These are phyloP conservation scores for Pulicaria dysenterica DNA, from an alignment of 129 eudicot species.

Conservation along the genomic window DNA sequence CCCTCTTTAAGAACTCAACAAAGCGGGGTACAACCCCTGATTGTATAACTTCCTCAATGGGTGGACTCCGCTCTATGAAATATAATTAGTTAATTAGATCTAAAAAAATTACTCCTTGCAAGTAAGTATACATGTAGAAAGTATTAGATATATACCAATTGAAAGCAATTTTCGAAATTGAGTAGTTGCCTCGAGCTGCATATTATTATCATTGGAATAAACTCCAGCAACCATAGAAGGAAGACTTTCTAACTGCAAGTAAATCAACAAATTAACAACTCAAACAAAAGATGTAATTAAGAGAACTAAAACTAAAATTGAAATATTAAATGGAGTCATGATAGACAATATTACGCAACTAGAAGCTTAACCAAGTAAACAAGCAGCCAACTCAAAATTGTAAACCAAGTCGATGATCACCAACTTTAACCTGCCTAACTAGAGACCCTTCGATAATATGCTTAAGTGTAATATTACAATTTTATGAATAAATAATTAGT, in stretches of 20 bases:
- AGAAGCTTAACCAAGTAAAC: not conserved
- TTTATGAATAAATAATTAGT: not conserved
- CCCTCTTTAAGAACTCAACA: constrained; percentile 72
- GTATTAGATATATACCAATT: constrained; percentile 51
- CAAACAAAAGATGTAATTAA: not conserved
- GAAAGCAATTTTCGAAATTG: constrained; percentile 89
- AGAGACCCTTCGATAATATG: not conserved
- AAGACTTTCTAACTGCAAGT: constrained; percentile 72
- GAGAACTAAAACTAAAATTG: not conserved
- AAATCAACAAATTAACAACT: constrained; percentile 2
- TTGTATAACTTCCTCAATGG: constrained; percentile 82
- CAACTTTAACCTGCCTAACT: not conserved
- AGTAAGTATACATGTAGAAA: not conserved
- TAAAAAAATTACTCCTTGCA: not conserved
- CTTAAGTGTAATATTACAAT: too few species aligned
- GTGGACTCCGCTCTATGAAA: constrained; percentile 67
- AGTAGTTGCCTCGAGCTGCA: constrained; percentile 85
- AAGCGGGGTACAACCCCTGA: constrained; percentile 84
- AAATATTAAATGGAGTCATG: too few species aligned
- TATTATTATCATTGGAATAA: constrained; percentile 54
- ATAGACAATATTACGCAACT: not conserved
- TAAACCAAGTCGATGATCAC: not conserved
- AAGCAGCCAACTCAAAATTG: not conserved
- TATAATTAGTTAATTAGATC: not conserved
- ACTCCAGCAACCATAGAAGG: constrained; percentile 79